These are phyloP conservation scores for Jamesozyma piceae DNA, from an alignment of 805 yeast species.

Conservation along the genomic window DNA sequence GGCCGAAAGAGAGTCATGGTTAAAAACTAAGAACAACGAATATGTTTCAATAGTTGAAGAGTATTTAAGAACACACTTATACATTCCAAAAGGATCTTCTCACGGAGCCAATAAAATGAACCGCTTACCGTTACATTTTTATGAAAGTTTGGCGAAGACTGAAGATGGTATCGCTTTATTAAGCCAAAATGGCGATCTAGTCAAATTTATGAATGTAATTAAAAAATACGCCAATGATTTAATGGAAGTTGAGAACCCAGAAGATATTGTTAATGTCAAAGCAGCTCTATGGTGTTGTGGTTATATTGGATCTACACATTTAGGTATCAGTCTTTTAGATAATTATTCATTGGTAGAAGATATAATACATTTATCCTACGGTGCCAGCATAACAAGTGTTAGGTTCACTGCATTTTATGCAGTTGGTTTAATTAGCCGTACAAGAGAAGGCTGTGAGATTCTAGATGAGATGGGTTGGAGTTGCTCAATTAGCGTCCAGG, in stretches of 20 bases:
- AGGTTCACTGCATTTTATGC: slow-evolving; percentile 72
- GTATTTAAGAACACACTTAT: slow-evolving; percentile 18
- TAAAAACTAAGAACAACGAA: slow-evolving; percentile 35
- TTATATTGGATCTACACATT: slow-evolving; percentile 60
- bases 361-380: slow-evolving; percentile 42
- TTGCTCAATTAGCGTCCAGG: slow-evolving; percentile 37
- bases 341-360: slow-evolving; percentile 43
- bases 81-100: neutral
- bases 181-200: slow-evolving; percentile 40
- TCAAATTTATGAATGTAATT: slow-evolving; percentile 32
- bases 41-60: slow-evolving; percentile 43
- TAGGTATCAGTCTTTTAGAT: slow-evolving; percentile 57
- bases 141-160: slow-evolving; percentile 70
- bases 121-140: slow-evolving; percentile 55
- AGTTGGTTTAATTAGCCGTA: slow-evolving; percentile 62
- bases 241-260: slow-evolving; percentile 18
- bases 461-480: slow-evolving; percentile 76
- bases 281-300: slow-evolving; percentile 85
- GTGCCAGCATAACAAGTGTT: slow-evolving; percentile 46
- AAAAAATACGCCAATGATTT: slow-evolving; percentile 24
- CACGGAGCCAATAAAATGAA: slow-evolving; percentile 7
- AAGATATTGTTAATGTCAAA: slow-evolving; percentile 42
- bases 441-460: slow-evolving; percentile 74
- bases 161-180: slow-evolving; percentile 67
- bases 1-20: slow-evolving; percentile 62